These are phyloP conservation scores for Chytriomyces hyalinus DNA, from an alignment of 192 early-diverging fungal species.

Conservation along the genomic window DNA sequence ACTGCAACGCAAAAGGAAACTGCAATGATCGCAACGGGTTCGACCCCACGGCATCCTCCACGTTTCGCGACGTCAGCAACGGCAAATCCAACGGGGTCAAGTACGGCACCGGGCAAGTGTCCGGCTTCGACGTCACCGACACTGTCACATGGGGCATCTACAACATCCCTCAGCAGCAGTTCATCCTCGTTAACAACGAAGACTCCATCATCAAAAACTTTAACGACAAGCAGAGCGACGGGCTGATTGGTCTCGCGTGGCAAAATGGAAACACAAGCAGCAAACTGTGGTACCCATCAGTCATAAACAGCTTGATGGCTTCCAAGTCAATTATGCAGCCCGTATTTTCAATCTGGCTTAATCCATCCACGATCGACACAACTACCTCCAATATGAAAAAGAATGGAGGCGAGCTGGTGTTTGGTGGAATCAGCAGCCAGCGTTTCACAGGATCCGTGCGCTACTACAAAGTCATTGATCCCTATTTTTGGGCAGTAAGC, in stretches of 20 bases:
- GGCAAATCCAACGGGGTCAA: background rate
- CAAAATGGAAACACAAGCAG: background rate
- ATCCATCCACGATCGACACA: background rate
- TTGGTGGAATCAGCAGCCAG: background rate
- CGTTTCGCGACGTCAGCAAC: background rate
- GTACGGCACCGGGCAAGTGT: background rate
- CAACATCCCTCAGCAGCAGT: background rate
- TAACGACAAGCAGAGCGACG: background rate
- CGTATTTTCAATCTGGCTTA: background rate
- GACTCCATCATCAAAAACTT: background rate
- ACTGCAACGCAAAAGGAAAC: background rate
- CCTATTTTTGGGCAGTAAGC: background rate
- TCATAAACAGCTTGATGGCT: background rate
- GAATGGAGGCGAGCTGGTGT: background rate
- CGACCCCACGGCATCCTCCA: background rate
- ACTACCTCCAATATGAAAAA: background rate
- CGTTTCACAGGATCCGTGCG: background rate
- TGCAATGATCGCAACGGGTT: background rate
- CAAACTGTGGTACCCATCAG: background rate
- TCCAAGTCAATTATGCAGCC: background rate
- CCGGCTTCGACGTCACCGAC: background rate
- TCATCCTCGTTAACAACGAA: background rate
- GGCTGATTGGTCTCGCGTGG: background rate
- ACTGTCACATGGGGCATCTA: background rate
- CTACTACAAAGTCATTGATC: background rate